Evolutionary conservation across 495 filamentous ascomycete genomes (phyloP).

Genomic region (Pseudevernia furfuracea): DNA sequence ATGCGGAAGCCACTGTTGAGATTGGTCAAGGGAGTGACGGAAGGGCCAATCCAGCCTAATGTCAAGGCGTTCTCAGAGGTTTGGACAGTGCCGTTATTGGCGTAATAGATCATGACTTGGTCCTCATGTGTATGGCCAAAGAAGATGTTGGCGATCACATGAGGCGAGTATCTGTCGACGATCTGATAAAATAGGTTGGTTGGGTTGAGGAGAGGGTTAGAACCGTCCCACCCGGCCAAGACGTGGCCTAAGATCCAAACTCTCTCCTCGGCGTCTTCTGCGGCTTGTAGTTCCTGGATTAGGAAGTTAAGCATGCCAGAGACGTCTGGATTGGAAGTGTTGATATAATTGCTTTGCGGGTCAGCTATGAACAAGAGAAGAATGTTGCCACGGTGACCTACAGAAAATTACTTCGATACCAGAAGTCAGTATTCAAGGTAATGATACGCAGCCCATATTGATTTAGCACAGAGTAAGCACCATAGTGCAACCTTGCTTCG

Average conservation of each 20-base stretch:
- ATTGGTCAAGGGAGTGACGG: slow-evolving; percentile 46
- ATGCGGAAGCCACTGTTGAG: slow-evolving; percentile 49
- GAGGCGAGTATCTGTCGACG: slow-evolving; percentile 47
- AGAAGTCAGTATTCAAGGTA: slow-evolving; percentile 45
- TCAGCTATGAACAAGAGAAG: slow-evolving; percentile 12
- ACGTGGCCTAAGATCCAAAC: slow-evolving; percentile 53
- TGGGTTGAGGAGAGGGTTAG: slow-evolving; percentile 42
- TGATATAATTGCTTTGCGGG: slow-evolving; percentile 35
- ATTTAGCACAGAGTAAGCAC: slow-evolving; percentile 45
- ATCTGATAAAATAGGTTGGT: slow-evolving; percentile 51
- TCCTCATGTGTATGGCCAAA: slow-evolving; percentile 53
- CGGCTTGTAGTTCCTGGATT: slow-evolving; percentile 44
- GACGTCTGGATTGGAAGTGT: slow-evolving; percentile 42
- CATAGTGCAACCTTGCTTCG: slow-evolving; percentile 43
- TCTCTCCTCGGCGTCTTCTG: slow-evolving; percentile 44
- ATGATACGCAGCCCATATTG: slow-evolving; percentile 44
- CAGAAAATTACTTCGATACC: slow-evolving; percentile 31
- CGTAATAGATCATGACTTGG: slow-evolving; percentile 46
- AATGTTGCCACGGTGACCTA: not conserved
- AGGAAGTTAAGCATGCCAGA: slow-evolving; percentile 46
- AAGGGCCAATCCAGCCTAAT: slow-evolving; percentile 45
- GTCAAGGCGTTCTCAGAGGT: slow-evolving; percentile 36
- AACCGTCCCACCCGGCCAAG: slow-evolving; percentile 44
- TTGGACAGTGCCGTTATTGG: slow-evolving; percentile 41
- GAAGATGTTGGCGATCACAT: slow-evolving; percentile 49